phyloP scores from a whole-genome alignment of 2,329 filamentous ascomycete species.

The Aspergillus brasiliensis region DNA sequence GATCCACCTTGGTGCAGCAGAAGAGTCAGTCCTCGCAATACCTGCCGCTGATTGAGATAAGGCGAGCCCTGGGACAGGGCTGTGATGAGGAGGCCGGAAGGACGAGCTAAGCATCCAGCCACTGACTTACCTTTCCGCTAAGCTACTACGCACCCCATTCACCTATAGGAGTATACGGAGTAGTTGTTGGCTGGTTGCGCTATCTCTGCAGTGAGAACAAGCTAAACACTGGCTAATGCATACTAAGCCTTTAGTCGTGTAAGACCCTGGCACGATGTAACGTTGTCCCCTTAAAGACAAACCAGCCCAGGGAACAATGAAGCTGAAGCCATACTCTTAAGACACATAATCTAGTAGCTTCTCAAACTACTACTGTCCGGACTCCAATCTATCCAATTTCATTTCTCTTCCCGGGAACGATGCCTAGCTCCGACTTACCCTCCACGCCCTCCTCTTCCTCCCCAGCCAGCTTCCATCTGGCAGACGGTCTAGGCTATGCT shows the following conservation, averaged over 20 bases:
- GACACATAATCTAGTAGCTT: not conserved
- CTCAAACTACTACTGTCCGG: too few relatives aligned
- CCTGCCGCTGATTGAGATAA: not conserved
- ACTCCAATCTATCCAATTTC: too few relatives aligned
- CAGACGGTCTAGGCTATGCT: constrained; percentile 12
- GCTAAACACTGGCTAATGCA: not conserved
- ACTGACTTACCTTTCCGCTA: too few relatives aligned
- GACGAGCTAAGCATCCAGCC: not conserved
- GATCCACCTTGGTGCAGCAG: not conserved
- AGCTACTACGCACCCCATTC: too few relatives aligned
- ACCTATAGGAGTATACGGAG: too few relatives aligned
- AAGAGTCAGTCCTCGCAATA: not conserved
- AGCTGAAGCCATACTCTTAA: too few relatives aligned
- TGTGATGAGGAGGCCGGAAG: not conserved
- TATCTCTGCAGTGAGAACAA: too few relatives aligned
- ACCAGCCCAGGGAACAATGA: not conserved
- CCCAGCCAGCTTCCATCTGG: not conserved
- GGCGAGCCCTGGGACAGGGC: not conserved
- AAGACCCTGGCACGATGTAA: not conserved
- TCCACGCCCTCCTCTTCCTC: not conserved
- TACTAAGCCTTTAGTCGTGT: not conserved
- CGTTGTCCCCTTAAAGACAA: not conserved
- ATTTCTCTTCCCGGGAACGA: not conserved
- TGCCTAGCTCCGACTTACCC: not conserved
- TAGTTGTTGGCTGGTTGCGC: too few relatives aligned